Percentiles rank a stretch among this genome's conserved stretches.
Evolutionary conservation across 148 eudicot genomes (phyloP).

Genomic region (Silene latifolia): DNA sequence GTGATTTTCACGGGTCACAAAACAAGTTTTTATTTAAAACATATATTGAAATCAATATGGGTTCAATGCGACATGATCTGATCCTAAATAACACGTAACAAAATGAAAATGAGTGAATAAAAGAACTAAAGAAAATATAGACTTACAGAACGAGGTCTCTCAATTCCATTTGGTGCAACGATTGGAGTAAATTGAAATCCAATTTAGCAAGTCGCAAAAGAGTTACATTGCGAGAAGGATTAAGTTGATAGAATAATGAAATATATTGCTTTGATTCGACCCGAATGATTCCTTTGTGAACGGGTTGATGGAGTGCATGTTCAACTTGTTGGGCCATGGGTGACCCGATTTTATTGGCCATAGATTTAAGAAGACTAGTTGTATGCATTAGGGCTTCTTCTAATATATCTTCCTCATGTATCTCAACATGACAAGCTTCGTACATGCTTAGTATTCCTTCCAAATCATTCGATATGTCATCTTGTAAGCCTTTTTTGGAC

Average conservation of each 20-base stretch:
- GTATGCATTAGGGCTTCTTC: constrained; percentile 21
- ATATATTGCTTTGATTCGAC: constrained; percentile 39
- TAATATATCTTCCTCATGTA: constrained; percentile 26
- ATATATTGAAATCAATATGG: too few relatives aligned
- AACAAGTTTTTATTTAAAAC: too few relatives aligned
- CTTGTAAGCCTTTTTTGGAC: too few relatives aligned
- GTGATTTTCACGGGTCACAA: too few relatives aligned
- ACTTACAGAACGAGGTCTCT: constrained; percentile 28
- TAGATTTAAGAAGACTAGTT: constrained; percentile 26
- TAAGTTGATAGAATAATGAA: constrained; percentile 33
- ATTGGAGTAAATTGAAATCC: too few relatives aligned
- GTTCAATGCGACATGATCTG: too few relatives aligned
- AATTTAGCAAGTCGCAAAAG: constrained; percentile 31
- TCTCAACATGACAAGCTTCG: constrained; percentile 25
- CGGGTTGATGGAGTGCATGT: constrained; percentile 35
- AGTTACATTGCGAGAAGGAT: constrained; percentile 15
- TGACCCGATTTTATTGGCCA: not conserved
- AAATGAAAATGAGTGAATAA: too few relatives aligned
- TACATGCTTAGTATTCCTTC: constrained; percentile 29
- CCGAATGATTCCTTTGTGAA: constrained; percentile 33
- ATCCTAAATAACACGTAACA: too few relatives aligned
- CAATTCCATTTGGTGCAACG: constrained; percentile 40
- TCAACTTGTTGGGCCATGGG: constrained; percentile 25
- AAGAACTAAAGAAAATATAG: too few relatives aligned
- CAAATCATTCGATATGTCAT: not conserved